These are phyloP conservation scores for Aspergillus fumigatus DNA, from an alignment of 2,329 filamentous ascomycete genomes.

Conservation along the genomic window DNA sequence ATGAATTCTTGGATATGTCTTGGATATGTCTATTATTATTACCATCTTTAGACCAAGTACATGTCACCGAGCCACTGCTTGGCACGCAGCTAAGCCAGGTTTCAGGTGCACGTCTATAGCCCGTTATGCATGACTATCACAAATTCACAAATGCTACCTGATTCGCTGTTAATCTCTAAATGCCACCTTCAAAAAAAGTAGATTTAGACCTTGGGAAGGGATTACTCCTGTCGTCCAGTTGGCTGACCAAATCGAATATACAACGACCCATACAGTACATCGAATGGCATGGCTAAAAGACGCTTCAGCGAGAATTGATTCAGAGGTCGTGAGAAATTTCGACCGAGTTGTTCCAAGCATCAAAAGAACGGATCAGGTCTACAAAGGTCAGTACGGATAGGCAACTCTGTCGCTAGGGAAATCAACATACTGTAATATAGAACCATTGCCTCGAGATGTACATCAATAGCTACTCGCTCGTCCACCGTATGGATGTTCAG, in stretches of 20 bases:
- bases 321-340: not conserved
- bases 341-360: constrained; percentile 18
- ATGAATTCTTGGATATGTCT: not conserved
- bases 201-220: not conserved
- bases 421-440: constrained; percentile 38
- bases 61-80: not conserved
- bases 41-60: not conserved
- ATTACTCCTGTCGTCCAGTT: not conserved
- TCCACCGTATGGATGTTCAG: constrained; percentile 50
- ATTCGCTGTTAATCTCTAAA: not conserved
- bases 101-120: constrained; percentile 1
- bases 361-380: constrained; percentile 32
- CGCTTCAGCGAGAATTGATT: not conserved
- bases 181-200: not conserved
- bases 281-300: not conserved
- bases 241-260: not conserved
- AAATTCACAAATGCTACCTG: constrained; percentile 6
- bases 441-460: constrained; percentile 41
- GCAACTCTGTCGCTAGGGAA: not conserved
- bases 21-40: not conserved
- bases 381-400: constrained; percentile 1
- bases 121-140: not conserved
- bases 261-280: not conserved
- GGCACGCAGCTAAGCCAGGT: not conserved
- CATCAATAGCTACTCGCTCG: constrained; percentile 42